Evolutionary conservation across 495 filamentous ascomycete genomes (phyloP).

Genomic region (Elasticomyces elasticus): DNA sequence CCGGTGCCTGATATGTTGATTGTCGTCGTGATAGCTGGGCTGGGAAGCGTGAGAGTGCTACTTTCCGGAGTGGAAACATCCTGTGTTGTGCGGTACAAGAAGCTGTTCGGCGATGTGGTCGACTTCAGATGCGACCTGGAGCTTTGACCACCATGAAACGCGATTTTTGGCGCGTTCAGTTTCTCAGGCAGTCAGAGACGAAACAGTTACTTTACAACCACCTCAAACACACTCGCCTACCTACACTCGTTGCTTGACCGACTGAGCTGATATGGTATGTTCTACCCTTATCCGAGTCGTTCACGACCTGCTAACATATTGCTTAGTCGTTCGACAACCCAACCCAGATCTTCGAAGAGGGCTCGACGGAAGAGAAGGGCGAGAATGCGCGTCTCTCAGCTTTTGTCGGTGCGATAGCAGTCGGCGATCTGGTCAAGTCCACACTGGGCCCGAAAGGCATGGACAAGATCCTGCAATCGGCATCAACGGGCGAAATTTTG

Average conservation of each 20-base stretch:
- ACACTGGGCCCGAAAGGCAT: slow-evolving; percentile 96
- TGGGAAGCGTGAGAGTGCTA: background rate
- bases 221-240: background rate
- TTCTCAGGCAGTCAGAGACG: background rate
- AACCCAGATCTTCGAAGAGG: slow-evolving; percentile 96
- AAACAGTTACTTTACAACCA: background rate
- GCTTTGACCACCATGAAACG: background rate
- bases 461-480: slow-evolving; percentile 99
- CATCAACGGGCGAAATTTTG: slow-evolving; percentile 94
- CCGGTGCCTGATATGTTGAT: slow-evolving; percentile 1
- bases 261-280: background rate
- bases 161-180: no score
- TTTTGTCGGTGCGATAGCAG: slow-evolving; percentile 69
- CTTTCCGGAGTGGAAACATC: no score
- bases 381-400: slow-evolving; percentile 97
- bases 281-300: background rate
- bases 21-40: background rate
- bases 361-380: slow-evolving; percentile 89
- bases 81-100: no score
- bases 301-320: background rate
- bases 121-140: background rate
- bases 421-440: slow-evolving; percentile 93
- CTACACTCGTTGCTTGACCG: background rate
- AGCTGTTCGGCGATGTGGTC: no score
- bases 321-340: slow-evolving; percentile 58